Evolutionary conservation across 2,329 filamentous ascomycete species (phyloP), one percentile per base, ranked within the genome.

Genomic region (Cladosporium sp.): DNA sequence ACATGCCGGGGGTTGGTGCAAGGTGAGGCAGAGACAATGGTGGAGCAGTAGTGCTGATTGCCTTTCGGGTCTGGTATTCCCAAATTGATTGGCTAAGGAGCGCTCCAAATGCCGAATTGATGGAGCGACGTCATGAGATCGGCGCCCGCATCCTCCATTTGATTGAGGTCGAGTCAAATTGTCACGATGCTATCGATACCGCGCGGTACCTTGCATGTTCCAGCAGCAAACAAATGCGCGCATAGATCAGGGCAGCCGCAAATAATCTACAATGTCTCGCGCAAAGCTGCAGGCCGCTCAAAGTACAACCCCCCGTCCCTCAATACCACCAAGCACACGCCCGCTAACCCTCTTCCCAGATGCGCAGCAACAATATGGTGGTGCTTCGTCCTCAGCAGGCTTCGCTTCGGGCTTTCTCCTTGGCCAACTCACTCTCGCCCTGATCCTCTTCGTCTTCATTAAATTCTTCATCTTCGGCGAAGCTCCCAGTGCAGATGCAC

Each of bases 401-500:
- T 97, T 97, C 73, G 96, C 91, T 0, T 91, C 96, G 72, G 94
- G 94, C 25, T 88, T 99, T 65, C 85, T 99, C 49, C 81, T 97
- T 32, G 94, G 94, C 50, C 94, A 99, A 74, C 81, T 99, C 52
- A 96, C 91, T 1, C 89, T 99, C 45, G 90, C 96, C 13, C 78
- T 97, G 22, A 81, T 99, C 37, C 85, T 99, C 61, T 92, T 91
- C 63, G 90, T 89, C 65, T 97, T 99, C 76, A 97, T 99, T 75
- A 96, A 96, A 73, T 99, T 97, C 83, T 99, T 99, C 83, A 97
- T 99, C 70, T 97, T 99, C 71, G 94, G 94, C 66, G 94, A 97
- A 70, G 86, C 91, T 4, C 91, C 91, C 0, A 91, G 89, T 1
- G 82, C 91, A 60, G 91, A 96, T 62, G 85, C 88, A 56, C 90